Evolutionary conservation across 495 filamentous ascomycete species (phyloP).

Genomic region (Podospora didyma): DNA sequence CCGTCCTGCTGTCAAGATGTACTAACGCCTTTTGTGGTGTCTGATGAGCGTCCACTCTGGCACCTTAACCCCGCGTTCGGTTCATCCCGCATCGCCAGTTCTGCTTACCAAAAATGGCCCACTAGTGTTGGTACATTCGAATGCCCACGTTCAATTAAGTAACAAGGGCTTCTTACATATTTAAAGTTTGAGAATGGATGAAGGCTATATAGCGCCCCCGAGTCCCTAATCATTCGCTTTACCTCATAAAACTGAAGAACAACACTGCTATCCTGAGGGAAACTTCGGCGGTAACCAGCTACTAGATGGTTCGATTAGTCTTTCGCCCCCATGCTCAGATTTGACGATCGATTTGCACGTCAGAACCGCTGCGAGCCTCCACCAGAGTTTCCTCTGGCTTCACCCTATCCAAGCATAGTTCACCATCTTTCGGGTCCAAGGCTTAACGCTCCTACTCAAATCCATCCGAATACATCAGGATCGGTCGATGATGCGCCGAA

Average conservation of each 20-base stretch:
- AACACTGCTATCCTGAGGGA: constrained; percentile 73
- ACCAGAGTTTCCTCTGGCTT: constrained; percentile 70
- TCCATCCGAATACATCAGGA: constrained; percentile 71
- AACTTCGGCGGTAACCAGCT: constrained; percentile 70
- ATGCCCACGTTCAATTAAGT: constrained; percentile 64
- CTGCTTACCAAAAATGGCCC: constrained; percentile 69
- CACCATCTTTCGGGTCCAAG: constrained; percentile 68
- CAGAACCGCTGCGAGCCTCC: constrained; percentile 69
- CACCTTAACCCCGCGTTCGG: constrained; percentile 69
- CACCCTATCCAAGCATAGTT: constrained; percentile 58
- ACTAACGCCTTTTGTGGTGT: constrained; percentile 64
- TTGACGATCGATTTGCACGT: constrained; percentile 73
- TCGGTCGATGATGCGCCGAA: constrained; percentile 58
- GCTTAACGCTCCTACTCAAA: constrained; percentile 73
- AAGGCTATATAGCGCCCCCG: constrained; percentile 67
- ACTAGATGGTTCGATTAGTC: constrained; percentile 69
- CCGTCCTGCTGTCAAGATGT: constrained; percentile 61
- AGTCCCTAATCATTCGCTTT: constrained; percentile 77
- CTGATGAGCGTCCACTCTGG: constrained; percentile 68
- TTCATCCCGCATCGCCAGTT: constrained; percentile 67
- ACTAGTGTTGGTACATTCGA: constrained; percentile 64
- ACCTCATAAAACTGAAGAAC: constrained; percentile 70
- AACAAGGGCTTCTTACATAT: constrained; percentile 72
- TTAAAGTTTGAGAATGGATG: constrained; percentile 76
- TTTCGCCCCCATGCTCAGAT: constrained; percentile 61